Evolutionary conservation across 108 stramenopile species (phyloP).

Genomic region (Stephanodiscus minutulus): DNA sequence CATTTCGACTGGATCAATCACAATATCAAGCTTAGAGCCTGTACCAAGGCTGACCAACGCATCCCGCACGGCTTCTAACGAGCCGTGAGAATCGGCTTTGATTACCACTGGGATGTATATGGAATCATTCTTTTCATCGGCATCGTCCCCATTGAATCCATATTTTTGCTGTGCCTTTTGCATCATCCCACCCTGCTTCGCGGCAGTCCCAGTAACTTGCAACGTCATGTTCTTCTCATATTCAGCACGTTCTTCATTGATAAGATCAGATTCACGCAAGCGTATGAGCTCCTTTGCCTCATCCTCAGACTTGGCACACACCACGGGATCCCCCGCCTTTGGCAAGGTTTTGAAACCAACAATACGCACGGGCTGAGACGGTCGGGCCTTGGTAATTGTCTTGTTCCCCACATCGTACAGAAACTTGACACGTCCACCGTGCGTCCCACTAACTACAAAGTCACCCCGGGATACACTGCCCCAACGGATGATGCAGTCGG

Average conservation of each 20-base stretch:
- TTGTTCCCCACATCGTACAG: constrained; percentile 76
- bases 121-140: constrained; percentile 29
- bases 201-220: constrained; percentile 46
- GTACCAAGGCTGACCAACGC: constrained; percentile 62
- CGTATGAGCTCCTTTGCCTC: constrained; percentile 68
- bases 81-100: constrained; percentile 86
- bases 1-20: constrained; percentile 73
- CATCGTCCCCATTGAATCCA: constrained; percentile 35
- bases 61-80: constrained; percentile 75
- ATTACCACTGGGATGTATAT: constrained; percentile 82
- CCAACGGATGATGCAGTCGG: constrained; percentile 82
- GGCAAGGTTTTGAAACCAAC: constrained; percentile 83
- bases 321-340: constrained; percentile 82
- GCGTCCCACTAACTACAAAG: constrained; percentile 75
- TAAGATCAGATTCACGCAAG: constrained; percentile 47
- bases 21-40: constrained; percentile 62
- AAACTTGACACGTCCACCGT: constrained; percentile 69
- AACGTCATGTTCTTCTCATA: constrained; percentile 36
- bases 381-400: constrained; percentile 59
- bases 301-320: constrained; percentile 73
- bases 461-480: constrained; percentile 71
- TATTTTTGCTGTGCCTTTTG: constrained; percentile 43
- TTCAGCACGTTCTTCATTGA: constrained; percentile 46
- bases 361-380: constrained; percentile 83
- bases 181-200: constrained; percentile 46